Evolutionary conservation across 176 grass and related monocot species (phyloP).

Genomic region (Carex pumila): DNA sequence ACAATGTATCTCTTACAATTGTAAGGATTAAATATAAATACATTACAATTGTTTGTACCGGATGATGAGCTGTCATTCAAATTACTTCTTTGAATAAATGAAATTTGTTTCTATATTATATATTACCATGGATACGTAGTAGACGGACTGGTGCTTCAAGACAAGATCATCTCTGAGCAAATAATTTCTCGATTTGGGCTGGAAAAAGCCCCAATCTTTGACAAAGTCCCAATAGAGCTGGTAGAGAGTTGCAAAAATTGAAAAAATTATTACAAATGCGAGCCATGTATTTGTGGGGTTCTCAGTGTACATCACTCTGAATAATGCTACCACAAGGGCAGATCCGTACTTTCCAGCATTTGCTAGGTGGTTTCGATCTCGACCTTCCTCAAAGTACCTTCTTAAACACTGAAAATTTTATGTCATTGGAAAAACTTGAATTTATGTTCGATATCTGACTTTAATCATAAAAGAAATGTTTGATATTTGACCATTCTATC

Average conservation of each 20-base stretch:
- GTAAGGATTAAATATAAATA: neutral
- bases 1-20: neutral
- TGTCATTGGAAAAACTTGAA: neutral
- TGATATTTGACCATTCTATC: neutral
- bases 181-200: slow-evolving; percentile 18
- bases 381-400: slow-evolving; percentile 33
- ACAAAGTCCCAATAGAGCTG: slow-evolving; percentile 53
- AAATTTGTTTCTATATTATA: neutral
- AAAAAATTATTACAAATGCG: slow-evolving; percentile 1
- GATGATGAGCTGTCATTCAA: neutral
- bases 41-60: neutral
- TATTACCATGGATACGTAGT: slow-evolving; percentile 38
- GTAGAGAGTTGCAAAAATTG: slow-evolving; percentile 24
- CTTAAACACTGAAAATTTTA: slow-evolving; percentile 26
- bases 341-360: slow-evolving; percentile 45
- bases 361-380: slow-evolving; percentile 21
- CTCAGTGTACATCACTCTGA: slow-evolving; percentile 25
- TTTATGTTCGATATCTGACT: neutral
- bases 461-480: no score
- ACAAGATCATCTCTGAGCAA: slow-evolving; percentile 41
- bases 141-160: slow-evolving; percentile 30
- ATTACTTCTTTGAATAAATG: neutral
- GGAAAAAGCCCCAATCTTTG: slow-evolving; percentile 38
- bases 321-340: slow-evolving; percentile 33
- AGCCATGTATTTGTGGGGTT: slow-evolving; percentile 2